Evolutionary conservation across 257 asterid species (phyloP).

Genomic region (Plectranthus barbatus): DNA sequence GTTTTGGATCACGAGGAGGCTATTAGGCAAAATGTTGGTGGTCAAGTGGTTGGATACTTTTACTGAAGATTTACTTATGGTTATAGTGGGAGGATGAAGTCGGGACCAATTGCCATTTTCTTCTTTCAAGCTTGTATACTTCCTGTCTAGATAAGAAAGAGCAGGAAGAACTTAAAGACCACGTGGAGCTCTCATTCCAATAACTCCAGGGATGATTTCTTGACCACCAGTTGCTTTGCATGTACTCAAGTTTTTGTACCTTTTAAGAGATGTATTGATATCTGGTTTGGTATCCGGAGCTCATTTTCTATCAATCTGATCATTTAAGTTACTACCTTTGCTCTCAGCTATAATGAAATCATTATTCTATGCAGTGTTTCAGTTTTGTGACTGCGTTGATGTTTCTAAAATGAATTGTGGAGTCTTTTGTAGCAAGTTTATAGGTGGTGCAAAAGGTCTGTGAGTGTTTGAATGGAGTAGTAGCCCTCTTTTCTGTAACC

Average conservation of each 20-base stretch:
- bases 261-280: neutral
- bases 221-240: neutral
- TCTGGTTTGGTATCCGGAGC: too few species aligned
- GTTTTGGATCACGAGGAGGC: slow-evolving; percentile 96
- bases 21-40: slow-evolving; percentile 72
- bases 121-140: slow-evolving; percentile 3
- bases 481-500: neutral
- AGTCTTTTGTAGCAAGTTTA: neutral
- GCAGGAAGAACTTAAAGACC: slow-evolving; percentile 1
- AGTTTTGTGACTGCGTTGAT: too few species aligned
- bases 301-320: too few species aligned
- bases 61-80: slow-evolving; percentile 28
- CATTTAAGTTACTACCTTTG: too few species aligned
- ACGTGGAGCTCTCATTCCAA: slow-evolving; percentile 7
- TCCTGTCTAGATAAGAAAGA: slow-evolving; percentile 9
- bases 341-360: too few species aligned
- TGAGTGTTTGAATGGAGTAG: too few species aligned
- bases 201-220: slow-evolving; percentile 1
- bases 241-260: neutral
- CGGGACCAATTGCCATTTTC: neutral
- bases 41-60: slow-evolving; percentile 94
- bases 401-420: too few species aligned
- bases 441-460: too few species aligned
- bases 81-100: slow-evolving; percentile 9
- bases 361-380: too few species aligned